These are phyloP conservation scores for Xylaria palmicola DNA, from an alignment of 495 filamentous ascomycete species.

Conservation along the genomic window DNA sequence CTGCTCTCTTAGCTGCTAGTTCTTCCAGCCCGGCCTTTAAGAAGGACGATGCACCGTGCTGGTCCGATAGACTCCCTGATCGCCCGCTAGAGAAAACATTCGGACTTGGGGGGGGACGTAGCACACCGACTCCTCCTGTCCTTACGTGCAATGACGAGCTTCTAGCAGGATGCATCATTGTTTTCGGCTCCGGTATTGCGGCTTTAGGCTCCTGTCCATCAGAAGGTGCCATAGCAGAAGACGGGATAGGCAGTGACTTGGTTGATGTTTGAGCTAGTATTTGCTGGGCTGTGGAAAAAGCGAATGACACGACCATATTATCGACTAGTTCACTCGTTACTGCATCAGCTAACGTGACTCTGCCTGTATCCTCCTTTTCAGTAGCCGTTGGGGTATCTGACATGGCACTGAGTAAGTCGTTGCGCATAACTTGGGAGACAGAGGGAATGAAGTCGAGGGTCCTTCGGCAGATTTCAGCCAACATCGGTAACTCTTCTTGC, in stretches of 20 bases:
- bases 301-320: slow-evolving; percentile 82
- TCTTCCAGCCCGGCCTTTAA: slow-evolving; percentile 73
- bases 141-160: slow-evolving; percentile 50
- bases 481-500: slow-evolving; percentile 69
- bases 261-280: slow-evolving; percentile 75
- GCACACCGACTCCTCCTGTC: slow-evolving; percentile 18
- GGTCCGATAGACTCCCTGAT: slow-evolving; percentile 24
- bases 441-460: slow-evolving; percentile 78
- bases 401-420: slow-evolving; percentile 61
- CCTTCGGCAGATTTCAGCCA: slow-evolving; percentile 78
- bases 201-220: slow-evolving; percentile 50
- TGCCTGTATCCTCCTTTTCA: slow-evolving; percentile 10
- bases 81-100: slow-evolving; percentile 42
- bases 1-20: slow-evolving; percentile 76
- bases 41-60: slow-evolving; percentile 35
- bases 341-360: slow-evolving; percentile 25
- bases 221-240: slow-evolving; percentile 50
- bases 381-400: slow-evolving; percentile 27
- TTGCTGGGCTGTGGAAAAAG: slow-evolving; percentile 74
- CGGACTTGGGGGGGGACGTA: slow-evolving; percentile 43
- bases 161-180: slow-evolving; percentile 61
- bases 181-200: slow-evolving; percentile 59
- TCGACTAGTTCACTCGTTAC: slow-evolving; percentile 59
- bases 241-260: slow-evolving; percentile 62
- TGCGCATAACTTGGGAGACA: slow-evolving; percentile 71